A percentile compares a stretch with the other conserved stretches of the same genome.
Evolutionary conservation across 768 basidiomycete species (phyloP).

Genomic region (Boletus eberwhitei): DNA sequence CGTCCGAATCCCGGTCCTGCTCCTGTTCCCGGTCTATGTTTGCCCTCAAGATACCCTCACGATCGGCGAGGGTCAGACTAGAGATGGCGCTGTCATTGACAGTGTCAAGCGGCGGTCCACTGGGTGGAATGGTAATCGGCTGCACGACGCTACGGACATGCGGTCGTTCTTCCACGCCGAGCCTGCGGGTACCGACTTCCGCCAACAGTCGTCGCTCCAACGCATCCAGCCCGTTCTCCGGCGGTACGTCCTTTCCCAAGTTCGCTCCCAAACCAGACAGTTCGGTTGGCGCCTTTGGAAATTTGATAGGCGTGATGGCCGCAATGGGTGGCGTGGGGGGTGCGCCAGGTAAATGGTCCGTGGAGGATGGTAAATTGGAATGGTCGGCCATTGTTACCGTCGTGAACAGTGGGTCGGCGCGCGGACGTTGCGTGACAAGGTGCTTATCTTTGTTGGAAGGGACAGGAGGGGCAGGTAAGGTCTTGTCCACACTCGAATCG

Average conservation of each 20-base stretch:
- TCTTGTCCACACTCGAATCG: constrained; percentile 46
- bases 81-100: constrained; percentile 48
- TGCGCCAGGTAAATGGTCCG: constrained; percentile 18
- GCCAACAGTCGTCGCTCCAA: constrained; percentile 64
- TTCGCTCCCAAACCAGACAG: constrained; percentile 24
- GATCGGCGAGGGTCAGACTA: constrained; percentile 40
- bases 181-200: constrained; percentile 67
- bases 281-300: constrained; percentile 33
- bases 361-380: constrained; percentile 11
- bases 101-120: constrained; percentile 20
- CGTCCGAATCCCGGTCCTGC: constrained; percentile 32
- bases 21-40: constrained; percentile 24
- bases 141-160: constrained; percentile 38
- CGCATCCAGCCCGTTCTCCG: constrained; percentile 66
- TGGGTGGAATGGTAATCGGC: constrained; percentile 39
- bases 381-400: constrained; percentile 8
- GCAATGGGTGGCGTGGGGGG: constrained; percentile 55
- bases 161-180: constrained; percentile 29
- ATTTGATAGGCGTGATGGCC: constrained; percentile 37
- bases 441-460: constrained; percentile 40
- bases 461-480: constrained; percentile 56
- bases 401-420: constrained; percentile 33
- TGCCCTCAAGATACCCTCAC: constrained; percentile 18
- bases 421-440: constrained; percentile 13
- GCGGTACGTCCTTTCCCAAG: constrained; percentile 16